Evolutionary conservation across 352 stramenopile genomes (phyloP), one percentile per base, ranked within the genome.

Genomic region (Pythium coloratum): DNA sequence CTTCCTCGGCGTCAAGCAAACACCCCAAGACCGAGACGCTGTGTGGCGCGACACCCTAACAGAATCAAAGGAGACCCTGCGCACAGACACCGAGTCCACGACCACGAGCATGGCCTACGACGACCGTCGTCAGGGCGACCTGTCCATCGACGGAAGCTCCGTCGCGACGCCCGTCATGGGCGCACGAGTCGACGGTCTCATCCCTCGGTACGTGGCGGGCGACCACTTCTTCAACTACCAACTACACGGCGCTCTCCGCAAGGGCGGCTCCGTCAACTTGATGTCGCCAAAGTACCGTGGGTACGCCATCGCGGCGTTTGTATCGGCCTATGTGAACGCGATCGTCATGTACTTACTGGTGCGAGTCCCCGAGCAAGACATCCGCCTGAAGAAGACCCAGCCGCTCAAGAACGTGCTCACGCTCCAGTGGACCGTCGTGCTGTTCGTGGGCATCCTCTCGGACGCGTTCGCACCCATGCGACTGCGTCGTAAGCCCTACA

Each of bases 401-500:
- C 42, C 53, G 0, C 56, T 82, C 16, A 57, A 66, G 16, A 67
- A 66, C 30, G 49, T 82, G 42, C 49, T 82, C 6, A 56, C 58
- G 9, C 64, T 82, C 14, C 61, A 77, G 59, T 82, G 75, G 75
- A 58, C 56, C 18, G 62, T 75, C 16, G 75, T 77, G 49, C 54
- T 80, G 18, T 18, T 74, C 3, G 67, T 82, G 2, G 75, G 75
- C 9, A 20, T 78, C 2, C 20, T 75, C 44, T 82, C 75, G 2
- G 75, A 82, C 63, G 61, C 70, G 18, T 71, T 66, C 49, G 70
- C 75, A 1, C 69, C 72, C 2, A 53, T 65, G 18, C 26, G 72
- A 3, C 69, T 68, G 10, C 82, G 77, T 5, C 72, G 87, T 38
- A 93, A 91, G 64, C 73, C 84, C 12, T 95, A 92, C 69, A 90